phyloP scores from a whole-genome alignment of 2,329 filamentous ascomycete genomes.

The Bisporella sp. region DNA sequence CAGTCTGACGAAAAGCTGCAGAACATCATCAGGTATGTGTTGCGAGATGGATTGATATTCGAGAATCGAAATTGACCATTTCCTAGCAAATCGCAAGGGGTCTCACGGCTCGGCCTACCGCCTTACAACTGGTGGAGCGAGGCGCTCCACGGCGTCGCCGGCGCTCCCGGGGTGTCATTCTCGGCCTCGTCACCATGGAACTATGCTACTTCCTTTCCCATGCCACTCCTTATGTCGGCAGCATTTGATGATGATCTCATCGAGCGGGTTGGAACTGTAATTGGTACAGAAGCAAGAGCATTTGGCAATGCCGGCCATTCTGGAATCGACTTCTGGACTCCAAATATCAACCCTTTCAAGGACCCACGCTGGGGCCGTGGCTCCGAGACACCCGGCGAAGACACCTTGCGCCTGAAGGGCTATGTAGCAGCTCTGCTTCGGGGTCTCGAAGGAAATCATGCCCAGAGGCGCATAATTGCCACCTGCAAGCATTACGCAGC shows the following conservation, averaged over 20 bases:
- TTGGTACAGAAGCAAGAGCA: slow-evolving; percentile 54
- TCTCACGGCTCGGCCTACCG: slow-evolving; percentile 15
- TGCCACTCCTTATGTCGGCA: slow-evolving; percentile 54
- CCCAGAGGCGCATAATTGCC: slow-evolving; percentile 39
- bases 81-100: slow-evolving; percentile 2
- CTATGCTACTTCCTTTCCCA: slow-evolving; percentile 58
- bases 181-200: slow-evolving; percentile 41
- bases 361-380: slow-evolving; percentile 59
- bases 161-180: slow-evolving; percentile 47
- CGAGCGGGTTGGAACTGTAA: slow-evolving; percentile 44
- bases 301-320: slow-evolving; percentile 54
- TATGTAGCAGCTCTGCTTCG: slow-evolving; percentile 47
- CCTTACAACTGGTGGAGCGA: slow-evolving; percentile 57
- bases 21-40: no score
- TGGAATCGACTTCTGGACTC: slow-evolving; percentile 55
- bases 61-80: no score
- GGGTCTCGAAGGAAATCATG: slow-evolving; percentile 43
- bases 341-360: slow-evolving; percentile 60
- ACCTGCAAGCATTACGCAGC: slow-evolving; percentile 55
- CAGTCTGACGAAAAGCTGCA: background rate
- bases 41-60: no score
- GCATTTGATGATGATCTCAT: slow-evolving; percentile 59
- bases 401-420: slow-evolving; percentile 40
- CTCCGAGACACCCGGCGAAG: slow-evolving; percentile 53
- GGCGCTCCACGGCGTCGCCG: slow-evolving; percentile 55